Conservation (phyloP, 2,329 filamentous ascomycete species). For the Alternaria dauci region DNA sequence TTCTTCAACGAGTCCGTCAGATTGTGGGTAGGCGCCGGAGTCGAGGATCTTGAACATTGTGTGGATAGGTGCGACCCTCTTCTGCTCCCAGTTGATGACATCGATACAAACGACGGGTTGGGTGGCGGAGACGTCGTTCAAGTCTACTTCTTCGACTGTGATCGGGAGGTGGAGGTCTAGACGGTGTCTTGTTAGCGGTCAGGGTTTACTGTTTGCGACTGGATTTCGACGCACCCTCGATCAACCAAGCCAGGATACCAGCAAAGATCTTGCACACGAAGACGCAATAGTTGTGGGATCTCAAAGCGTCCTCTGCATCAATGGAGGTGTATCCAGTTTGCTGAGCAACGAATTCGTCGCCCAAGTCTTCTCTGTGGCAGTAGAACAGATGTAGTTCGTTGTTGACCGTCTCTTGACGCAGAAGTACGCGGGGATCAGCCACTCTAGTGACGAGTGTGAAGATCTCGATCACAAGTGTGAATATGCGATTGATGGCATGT, state of each 20-base stretch:
- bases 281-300: neutral
- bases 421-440: neutral
- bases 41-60: neutral
- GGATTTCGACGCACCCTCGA: neutral
- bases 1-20: neutral
- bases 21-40: neutral
- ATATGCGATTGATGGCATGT: neutral
- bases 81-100: neutral
- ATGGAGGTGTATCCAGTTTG: neutral
- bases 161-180: neutral
- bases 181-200: neutral
- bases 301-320: neutral
- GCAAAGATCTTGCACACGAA: constrained; percentile 1
- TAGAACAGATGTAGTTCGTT: neutral
- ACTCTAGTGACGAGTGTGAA: neutral
- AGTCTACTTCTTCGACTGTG: neutral
- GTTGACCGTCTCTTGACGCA: neutral
- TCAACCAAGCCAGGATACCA: neutral
- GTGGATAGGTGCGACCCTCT: neutral
- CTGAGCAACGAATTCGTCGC: neutral
- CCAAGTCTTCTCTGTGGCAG: neutral
- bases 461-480: neutral
- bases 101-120: neutral
- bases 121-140: neutral
- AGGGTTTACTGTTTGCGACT: neutral